Evolutionary conservation across 2,329 filamentous ascomycete genomes (phyloP), one percentile per base, ranked within the genome.

Genomic region (Sporothrix pallida): DNA sequence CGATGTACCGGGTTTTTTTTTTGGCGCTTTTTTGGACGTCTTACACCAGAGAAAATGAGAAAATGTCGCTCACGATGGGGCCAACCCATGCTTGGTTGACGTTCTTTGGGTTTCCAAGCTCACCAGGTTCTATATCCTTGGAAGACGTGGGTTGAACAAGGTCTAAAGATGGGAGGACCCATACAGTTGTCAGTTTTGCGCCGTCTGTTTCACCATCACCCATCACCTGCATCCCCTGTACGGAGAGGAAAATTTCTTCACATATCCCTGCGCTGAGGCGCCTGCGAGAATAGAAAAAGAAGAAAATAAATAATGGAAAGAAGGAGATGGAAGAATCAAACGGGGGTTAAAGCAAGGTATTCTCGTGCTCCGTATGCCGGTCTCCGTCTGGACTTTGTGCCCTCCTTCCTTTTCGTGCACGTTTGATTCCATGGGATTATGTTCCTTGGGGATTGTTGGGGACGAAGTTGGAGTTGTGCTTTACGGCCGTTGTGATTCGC

Each of bases 151-250:
- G 31, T 37, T 37, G 31, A 48, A 48, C 46, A 13, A 12, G 9
- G 46, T 52, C 6, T 20, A 7, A 7, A 17, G 52, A 20, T 54
- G n/a, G 52, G 8, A 54, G 15, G 50, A n/a, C 15, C 46, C 46
- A 54, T 20, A 68, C 65, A 52, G 46, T 52, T 68, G 65, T 52
- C 65, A 50, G 26, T 23, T 54, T 70, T 70, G 67, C 67, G 67
- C 67, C 67, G 67, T 56, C 67, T 56, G 67, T 70, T 70, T 70
- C 67, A 70, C 65, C 67, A 70, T 69, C 13, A 48, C 37, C 26
- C 65, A 69, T 54, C 67, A 56, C 67, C 67, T 56, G 17, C 50
- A 70, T 70, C 67, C 67, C 52, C 20, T 42, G 20, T 10, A 52
- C 17, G 50, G 23, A 56, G 23, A 26, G 20, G n/a, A 42, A 62